phyloP scores from a whole-genome alignment of 2,329 filamentous ascomycete species.

The Aspergillus cejpii region DNA sequence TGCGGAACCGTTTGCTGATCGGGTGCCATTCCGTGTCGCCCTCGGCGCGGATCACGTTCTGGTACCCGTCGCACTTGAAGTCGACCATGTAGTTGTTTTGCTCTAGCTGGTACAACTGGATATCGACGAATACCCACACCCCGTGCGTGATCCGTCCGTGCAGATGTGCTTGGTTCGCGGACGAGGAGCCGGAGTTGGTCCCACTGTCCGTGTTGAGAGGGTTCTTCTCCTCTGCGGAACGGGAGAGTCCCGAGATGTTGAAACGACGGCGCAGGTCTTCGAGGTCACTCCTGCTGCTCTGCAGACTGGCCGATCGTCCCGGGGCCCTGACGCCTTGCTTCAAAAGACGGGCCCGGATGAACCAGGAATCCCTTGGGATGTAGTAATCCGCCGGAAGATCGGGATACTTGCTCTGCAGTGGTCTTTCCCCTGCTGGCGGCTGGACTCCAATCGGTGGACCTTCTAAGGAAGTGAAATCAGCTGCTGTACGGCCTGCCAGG shows the following conservation, averaged over 20 bases:
- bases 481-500: not conserved
- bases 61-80: slow-evolving; percentile 97
- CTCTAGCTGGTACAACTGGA: slow-evolving; percentile 93
- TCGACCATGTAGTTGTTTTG: slow-evolving; percentile 90
- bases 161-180: slow-evolving; percentile 28
- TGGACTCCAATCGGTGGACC: slow-evolving; percentile 36
- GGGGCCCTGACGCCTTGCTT: slow-evolving; percentile 66
- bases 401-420: slow-evolving; percentile 41
- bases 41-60: slow-evolving; percentile 63
- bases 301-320: slow-evolving; percentile 34
- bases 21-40: slow-evolving; percentile 43
- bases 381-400: slow-evolving; percentile 57
- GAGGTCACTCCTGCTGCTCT: slow-evolving; percentile 38
- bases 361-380: slow-evolving; percentile 90
- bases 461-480: slow-evolving; percentile 14
- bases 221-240: slow-evolving; percentile 30
- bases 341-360: slow-evolving; percentile 81
- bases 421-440: slow-evolving; percentile 27
- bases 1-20: slow-evolving; percentile 44
- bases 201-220: slow-evolving; percentile 31
- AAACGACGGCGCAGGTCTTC: slow-evolving; percentile 38
- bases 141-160: slow-evolving; percentile 53
- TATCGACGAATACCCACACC: slow-evolving; percentile 90
- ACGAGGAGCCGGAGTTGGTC: slow-evolving; percentile 30
- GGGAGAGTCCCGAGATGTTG: slow-evolving; percentile 30